phyloP scores from a whole-genome alignment of 768 basidiomycete species.

The Mrakia frigida region DNA sequence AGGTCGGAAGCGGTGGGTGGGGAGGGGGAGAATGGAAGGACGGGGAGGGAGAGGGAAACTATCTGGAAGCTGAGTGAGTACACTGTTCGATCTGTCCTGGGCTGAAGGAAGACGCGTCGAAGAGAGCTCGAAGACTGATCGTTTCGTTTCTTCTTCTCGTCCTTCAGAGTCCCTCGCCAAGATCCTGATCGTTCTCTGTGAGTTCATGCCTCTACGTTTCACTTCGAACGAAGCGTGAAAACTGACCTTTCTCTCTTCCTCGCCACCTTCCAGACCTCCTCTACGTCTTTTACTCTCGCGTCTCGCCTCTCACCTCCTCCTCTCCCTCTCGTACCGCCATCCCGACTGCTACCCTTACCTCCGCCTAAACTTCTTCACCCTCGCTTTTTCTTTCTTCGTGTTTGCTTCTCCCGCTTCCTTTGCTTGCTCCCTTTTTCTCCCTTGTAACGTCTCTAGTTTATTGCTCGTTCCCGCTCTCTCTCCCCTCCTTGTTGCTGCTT shows the following conservation, averaged over 20 bases:
- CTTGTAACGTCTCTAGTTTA: constrained; percentile 2
- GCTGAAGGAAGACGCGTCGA: background rate
- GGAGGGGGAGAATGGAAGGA: background rate
- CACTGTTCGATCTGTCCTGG: background rate
- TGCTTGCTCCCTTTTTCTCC: background rate
- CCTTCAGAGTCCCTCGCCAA: constrained; percentile 19
- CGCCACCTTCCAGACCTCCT: constrained; percentile 6
- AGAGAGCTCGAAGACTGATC: background rate
- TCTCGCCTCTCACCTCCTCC: background rate
- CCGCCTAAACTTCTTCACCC: too few species aligned
- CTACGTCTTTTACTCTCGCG: constrained; percentile 27
- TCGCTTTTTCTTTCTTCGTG: background rate
- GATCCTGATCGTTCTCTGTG: constrained; percentile 26
- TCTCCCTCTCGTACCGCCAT: background rate
- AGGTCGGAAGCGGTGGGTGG: background rate
- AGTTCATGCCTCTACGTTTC: background rate
- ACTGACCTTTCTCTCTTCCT: background rate
- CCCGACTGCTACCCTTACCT: background rate
- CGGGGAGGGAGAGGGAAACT: background rate
- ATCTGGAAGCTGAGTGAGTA: constrained; percentile 23
- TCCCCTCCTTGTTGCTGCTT: background rate
- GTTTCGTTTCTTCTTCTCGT: background rate
- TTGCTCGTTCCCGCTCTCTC: background rate
- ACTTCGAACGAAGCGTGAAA: too few species aligned
- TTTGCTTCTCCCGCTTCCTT: background rate